Conservation (phyloP, 768 basidiomycete genomes). For the Mycena epipterygia region DNA sequence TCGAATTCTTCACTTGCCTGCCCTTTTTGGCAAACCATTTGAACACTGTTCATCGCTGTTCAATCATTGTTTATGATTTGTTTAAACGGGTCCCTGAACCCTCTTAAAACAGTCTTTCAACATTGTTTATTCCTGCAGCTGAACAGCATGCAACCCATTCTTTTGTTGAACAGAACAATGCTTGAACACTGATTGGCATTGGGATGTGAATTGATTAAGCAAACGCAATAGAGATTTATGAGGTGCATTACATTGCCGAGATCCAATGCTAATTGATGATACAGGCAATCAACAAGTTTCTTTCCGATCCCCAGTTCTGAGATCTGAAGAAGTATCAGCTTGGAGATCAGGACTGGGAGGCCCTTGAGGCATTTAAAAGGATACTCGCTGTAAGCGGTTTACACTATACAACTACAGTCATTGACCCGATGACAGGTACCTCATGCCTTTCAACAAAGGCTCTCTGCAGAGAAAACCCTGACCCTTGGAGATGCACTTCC, state of each 20-base stretch:
- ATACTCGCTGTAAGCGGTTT: conserved; percentile 43
- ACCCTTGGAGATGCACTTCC: conserved; percentile 40
- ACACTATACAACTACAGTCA: background rate
- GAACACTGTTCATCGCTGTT: too few species aligned
- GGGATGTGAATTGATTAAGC: too few species aligned
- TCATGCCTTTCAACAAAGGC: conserved; percentile 41
- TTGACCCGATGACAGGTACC: conserved; percentile 32
- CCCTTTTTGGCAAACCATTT: too few species aligned
- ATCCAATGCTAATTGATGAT: too few species aligned
- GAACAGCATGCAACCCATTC: too few species aligned
- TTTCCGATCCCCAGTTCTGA: conserved; percentile 36
- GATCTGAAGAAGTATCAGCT: conserved; percentile 43
- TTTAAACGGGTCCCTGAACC: too few species aligned
- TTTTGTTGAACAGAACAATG: too few species aligned
- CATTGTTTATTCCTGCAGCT: too few species aligned
- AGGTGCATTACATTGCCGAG: too few species aligned
- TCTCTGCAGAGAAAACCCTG: conserved; percentile 40
- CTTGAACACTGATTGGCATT: too few species aligned
- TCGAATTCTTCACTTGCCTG: conserved; percentile 10
- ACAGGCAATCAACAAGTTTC: conserved; percentile 44
- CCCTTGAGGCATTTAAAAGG: conserved; percentile 36
- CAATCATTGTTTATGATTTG: background rate
- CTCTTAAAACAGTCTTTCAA: too few species aligned
- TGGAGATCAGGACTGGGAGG: conserved; percentile 41
- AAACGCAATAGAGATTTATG: too few species aligned